A percentile compares a stretch with the other conserved stretches of the same genome.
These are phyloP conservation scores for Candida oleophila DNA, from an alignment of 805 yeast species.

Conservation along the genomic window DNA sequence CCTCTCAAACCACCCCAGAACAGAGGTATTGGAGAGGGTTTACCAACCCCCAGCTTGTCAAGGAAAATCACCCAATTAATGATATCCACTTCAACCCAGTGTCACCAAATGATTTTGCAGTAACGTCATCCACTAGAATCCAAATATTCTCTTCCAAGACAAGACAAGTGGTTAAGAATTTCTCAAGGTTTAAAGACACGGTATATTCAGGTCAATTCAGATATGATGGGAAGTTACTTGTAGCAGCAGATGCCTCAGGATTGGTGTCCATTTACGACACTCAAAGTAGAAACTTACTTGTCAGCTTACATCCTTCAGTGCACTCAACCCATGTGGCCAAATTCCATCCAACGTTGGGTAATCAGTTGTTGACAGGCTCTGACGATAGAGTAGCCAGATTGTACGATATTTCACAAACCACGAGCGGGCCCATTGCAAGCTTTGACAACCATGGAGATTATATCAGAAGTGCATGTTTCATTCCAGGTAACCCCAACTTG, in stretches of 20 bases:
- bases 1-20: conserved; percentile 86
- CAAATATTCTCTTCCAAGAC: conserved; percentile 94
- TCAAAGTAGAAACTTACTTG: conserved; percentile 74
- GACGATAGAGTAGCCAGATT: conserved; percentile 87
- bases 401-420: conserved; percentile 80
- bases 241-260: conserved; percentile 95
- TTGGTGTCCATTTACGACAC: conserved; percentile 89
- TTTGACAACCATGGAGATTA: conserved; percentile 83
- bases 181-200: conserved; percentile 83
- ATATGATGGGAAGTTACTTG: conserved; percentile 84
- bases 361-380: conserved; percentile 80
- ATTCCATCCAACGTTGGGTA: conserved; percentile 76
- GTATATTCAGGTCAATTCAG: conserved; percentile 92
- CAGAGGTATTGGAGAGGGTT: conserved; percentile 93
- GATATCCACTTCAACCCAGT: conserved; percentile 86
- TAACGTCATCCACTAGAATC: conserved; percentile 86
- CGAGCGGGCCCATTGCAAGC: conserved; percentile 64
- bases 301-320: conserved; percentile 76
- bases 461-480: conserved; percentile 75
- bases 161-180: conserved; percentile 83
- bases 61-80: conserved; percentile 89
- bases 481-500: conserved; percentile 73
- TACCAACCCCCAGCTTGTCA: conserved; percentile 79
- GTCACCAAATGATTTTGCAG: conserved; percentile 88
- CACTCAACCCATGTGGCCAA: conserved; percentile 93